A percentile compares a stretch with the other conserved stretches of the same genome.
phyloP scores from a whole-genome alignment of 2,329 filamentous ascomycete species.

The Macrophomina pseudophaseolina region DNA sequence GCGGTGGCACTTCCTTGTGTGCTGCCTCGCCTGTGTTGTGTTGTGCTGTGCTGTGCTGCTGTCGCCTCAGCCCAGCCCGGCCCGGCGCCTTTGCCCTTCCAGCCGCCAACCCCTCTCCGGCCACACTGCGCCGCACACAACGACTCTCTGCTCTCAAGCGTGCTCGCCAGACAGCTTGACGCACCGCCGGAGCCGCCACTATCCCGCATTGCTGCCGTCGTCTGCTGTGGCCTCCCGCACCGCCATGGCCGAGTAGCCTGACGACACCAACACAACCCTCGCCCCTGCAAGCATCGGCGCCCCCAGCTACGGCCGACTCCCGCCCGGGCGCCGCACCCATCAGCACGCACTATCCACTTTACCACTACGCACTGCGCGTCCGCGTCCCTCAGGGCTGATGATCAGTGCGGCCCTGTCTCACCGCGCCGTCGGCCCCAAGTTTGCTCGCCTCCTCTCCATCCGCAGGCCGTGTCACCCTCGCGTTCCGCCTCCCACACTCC shows the following conservation, averaged over 20 bases:
- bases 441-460: conserved; percentile 26
- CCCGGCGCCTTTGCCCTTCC: conserved; percentile 5
- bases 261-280: conserved; percentile 7
- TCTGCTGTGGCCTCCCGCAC: not conserved
- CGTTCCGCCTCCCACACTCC: conserved; percentile 30
- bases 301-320: conserved; percentile 9
- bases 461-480: conserved; percentile 33
- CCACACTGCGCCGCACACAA: conserved; percentile 12
- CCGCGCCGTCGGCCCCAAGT: conserved; percentile 26
- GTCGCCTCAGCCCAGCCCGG: conserved; percentile 7
- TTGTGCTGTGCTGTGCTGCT: not conserved
- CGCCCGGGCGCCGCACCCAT: conserved; percentile 6
- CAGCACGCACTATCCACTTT: conserved; percentile 1
- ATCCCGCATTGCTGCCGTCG: not conserved
- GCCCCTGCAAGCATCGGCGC: conserved; percentile 14
- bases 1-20: conserved; percentile 12
- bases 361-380: conserved; percentile 7
- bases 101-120: conserved; percentile 22
- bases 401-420: conserved; percentile 27
- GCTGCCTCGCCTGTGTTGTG: not conserved
- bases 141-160: conserved; percentile 6
- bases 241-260: conserved; percentile 17
- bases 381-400: conserved; percentile 19
- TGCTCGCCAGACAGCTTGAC: conserved; percentile 1
- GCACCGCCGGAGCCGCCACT: not conserved